phyloP scores from a whole-genome alignment of 805 yeast species.

The Pichia membranifaciens region DNA sequence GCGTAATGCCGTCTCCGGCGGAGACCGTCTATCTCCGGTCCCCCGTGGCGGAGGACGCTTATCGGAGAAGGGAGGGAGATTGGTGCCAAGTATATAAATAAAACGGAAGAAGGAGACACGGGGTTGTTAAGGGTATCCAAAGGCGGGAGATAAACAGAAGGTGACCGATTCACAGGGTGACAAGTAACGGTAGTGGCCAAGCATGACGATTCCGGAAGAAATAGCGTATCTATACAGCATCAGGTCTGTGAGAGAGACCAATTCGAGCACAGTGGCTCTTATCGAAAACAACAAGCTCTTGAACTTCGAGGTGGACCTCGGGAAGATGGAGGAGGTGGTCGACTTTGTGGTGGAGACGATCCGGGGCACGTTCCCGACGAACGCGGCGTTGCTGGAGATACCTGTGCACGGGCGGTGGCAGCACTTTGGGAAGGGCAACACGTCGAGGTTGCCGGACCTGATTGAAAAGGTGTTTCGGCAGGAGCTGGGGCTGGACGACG shows the following conservation, averaged over 20 bases:
- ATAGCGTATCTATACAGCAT: slow-evolving; percentile 41
- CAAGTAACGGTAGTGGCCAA: not conserved
- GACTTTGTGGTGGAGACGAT: slow-evolving; percentile 42
- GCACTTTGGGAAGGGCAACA: slow-evolving; percentile 51
- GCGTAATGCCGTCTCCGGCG: too few species aligned
- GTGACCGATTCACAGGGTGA: too few species aligned
- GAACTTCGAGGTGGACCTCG: slow-evolving; percentile 42
- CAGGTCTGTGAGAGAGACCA: slow-evolving; percentile 50
- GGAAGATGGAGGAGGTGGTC: slow-evolving; percentile 37
- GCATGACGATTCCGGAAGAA: slow-evolving; percentile 13
- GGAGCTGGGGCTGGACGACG: slow-evolving; percentile 14
- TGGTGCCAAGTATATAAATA: too few species aligned
- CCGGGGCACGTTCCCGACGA: slow-evolving; percentile 38
- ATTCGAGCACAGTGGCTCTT: slow-evolving; percentile 37
- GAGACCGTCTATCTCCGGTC: too few species aligned
- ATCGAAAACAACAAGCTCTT: slow-evolving; percentile 33
- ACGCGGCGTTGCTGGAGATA: slow-evolving; percentile 35
- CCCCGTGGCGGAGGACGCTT: too few species aligned
- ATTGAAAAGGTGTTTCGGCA: slow-evolving; percentile 33
- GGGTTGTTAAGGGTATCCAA: too few species aligned
- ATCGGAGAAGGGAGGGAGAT: too few species aligned
- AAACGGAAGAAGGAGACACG: too few species aligned
- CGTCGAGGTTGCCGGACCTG: slow-evolving; percentile 38
- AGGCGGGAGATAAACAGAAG: too few species aligned
- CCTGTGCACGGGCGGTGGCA: slow-evolving; percentile 70